These are phyloP conservation scores for Fusarium mundagurra DNA, from an alignment of 2,329 filamentous ascomycete genomes.

Conservation along the genomic window DNA sequence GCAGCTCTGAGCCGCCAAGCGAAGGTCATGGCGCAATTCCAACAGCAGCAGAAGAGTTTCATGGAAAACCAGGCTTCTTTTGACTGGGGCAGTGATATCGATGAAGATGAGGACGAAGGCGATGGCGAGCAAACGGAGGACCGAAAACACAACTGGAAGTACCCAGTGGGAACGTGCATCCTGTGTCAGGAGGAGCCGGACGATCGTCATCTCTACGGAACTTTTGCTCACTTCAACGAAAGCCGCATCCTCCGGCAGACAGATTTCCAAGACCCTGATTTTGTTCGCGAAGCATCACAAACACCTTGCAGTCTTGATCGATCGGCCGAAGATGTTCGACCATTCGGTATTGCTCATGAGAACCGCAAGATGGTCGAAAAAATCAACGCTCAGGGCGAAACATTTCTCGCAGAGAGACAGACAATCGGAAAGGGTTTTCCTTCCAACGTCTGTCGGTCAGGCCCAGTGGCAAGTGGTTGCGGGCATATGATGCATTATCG, in stretches of 20 bases:
- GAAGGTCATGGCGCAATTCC: conserved; percentile 96
- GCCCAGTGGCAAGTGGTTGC: conserved; percentile 89
- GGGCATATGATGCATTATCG: conserved; percentile 98
- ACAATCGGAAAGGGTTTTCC: conserved; percentile 91
- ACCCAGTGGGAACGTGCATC: conserved; percentile 92
- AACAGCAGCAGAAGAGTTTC: conserved; percentile 96
- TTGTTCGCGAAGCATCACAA: conserved; percentile 82
- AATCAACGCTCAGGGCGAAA: conserved; percentile 75
- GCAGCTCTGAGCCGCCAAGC: conserved; percentile 90
- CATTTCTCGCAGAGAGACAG: conserved; percentile 78
- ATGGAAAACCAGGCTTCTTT: conserved; percentile 87
- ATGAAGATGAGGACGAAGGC: conserved; percentile 78
- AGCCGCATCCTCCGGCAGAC: conserved; percentile 90
- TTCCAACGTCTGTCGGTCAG: conserved; percentile 70
- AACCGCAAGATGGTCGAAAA: conserved; percentile 84
- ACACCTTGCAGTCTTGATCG: conserved; percentile 85
- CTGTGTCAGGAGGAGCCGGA: conserved; percentile 96
- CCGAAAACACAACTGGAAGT: conserved; percentile 78
- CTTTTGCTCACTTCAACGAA: conserved; percentile 88
- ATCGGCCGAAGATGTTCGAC: conserved; percentile 82
- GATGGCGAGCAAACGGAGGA: conserved; percentile 69
- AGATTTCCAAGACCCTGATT: conserved; percentile 81
- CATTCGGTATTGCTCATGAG: conserved; percentile 90
- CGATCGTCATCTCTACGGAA: conserved; percentile 88
- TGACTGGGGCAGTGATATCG: conserved; percentile 84